Evolutionary conservation across 208 protist genomes (phyloP), one percentile per base, ranked within the genome.

Genomic region (Angomonas desouzai): DNA sequence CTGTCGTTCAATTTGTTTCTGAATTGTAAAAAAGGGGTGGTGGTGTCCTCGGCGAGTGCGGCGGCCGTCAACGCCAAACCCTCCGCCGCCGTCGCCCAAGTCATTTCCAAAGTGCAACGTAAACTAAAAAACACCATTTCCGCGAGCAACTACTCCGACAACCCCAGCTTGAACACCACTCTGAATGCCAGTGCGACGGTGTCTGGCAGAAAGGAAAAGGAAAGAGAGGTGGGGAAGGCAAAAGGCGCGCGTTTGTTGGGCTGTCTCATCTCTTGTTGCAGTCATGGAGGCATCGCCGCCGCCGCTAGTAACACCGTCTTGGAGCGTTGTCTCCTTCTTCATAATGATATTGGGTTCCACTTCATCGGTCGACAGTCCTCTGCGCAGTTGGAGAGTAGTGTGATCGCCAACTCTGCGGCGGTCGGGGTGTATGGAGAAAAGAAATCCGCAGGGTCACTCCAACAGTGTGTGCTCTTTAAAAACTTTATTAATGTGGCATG

Each of bases 281-380:
- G 57, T 22, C 45, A 53, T 33, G 70, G 70, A 25, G 63, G 48
- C 22, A 27, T 60, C n/a, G 36, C 55, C 28, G 56, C 30, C 11
- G 33, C 32, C 18, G 34, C 55, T 11, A 57, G 57, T 48, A 48
- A 47, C 34, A 59, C 55, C 56, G 28, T 60, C 10, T 32, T 68
- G 48, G 7, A 23, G 7, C 61, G 45, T 3, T 69, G 60, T 2
- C 55, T 72, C 16, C 33, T 77, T 13, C 18, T 57, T 10, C 4
- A 69, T 47, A 77, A 72, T 57, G 66, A 77, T 40, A 43, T 77
- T 4, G 72, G 66, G 13, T 62, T 71, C 20, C 60, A 48, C 58
- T 40, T 71, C 29, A 38, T 48, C 29, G 55, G 64, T 4, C 32
- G 40, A 16, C 49, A 48, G 4, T 20, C 66, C 20, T 47, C 64